A percentile compares a stretch with the other conserved stretches of the same genome.
phyloP scores from a whole-genome alignment of 805 yeast genomes.

The Debaryomyces maramus region DNA sequence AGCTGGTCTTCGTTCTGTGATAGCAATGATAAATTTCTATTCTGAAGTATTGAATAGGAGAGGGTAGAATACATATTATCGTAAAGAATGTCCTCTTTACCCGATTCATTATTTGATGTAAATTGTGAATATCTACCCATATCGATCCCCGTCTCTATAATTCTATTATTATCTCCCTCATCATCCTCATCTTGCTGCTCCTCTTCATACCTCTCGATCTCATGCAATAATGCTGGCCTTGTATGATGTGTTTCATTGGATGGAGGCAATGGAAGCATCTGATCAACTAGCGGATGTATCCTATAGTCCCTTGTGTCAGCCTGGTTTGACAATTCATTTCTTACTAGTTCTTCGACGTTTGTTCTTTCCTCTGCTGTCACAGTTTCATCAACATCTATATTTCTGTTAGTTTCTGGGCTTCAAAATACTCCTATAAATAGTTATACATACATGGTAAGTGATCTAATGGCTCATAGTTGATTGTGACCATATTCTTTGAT shows the following conservation, averaged over 20 bases:
- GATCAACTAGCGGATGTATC: slow-evolving; percentile 24
- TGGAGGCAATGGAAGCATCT: slow-evolving; percentile 16
- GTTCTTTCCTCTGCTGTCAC: slow-evolving; percentile 37
- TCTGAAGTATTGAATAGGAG: slow-evolving; percentile 41
- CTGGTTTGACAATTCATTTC: slow-evolving; percentile 20
- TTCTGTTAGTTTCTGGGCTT: slow-evolving; percentile 6
- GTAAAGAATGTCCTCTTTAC: slow-evolving; percentile 17
- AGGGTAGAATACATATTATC: slow-evolving; percentile 35
- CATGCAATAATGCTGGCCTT: slow-evolving; percentile 12
- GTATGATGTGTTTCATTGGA: slow-evolving; percentile 1
- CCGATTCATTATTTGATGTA: slow-evolving; percentile 12
- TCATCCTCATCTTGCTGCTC: slow-evolving; percentile 22
- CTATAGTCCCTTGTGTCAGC: slow-evolving; percentile 4
- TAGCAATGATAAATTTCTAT: slow-evolving; percentile 39
- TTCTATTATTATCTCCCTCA: slow-evolving; percentile 15
- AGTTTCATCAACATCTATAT: slow-evolving; percentile 32
- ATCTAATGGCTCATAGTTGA: slow-evolving; percentile 36
- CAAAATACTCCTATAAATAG: not conserved
- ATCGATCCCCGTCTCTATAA: slow-evolving; percentile 33
- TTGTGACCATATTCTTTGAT: slow-evolving; percentile 19
- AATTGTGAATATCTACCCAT: slow-evolving; percentile 27
- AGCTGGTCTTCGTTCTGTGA: slow-evolving; percentile 36
- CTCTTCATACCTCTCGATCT: slow-evolving; percentile 27
- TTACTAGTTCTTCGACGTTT: slow-evolving; percentile 35
- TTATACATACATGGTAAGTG: slow-evolving; percentile 41